Conservation (phyloP, 192 early-diverging fungal species). For the Entrophospora sp. region DNA sequence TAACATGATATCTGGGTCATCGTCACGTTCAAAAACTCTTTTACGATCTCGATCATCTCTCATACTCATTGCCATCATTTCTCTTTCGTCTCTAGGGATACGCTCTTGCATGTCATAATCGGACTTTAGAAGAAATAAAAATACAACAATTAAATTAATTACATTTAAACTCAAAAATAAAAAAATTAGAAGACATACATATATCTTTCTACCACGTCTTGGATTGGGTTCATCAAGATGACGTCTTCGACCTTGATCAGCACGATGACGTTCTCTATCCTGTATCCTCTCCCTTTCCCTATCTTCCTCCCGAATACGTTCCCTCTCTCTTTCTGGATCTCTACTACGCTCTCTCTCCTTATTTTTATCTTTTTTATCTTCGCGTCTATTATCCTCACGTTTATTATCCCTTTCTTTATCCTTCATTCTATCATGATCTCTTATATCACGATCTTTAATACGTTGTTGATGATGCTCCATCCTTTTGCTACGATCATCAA, state of each 20-base stretch:
- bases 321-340: background rate
- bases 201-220: no score
- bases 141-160: no score
- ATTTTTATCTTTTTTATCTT: background rate
- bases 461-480: background rate
- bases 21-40: no score
- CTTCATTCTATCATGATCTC: conserved; percentile 6
- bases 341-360: background rate
- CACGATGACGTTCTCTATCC: background rate
- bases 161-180: no score
- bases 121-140: no score
- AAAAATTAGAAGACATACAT: no score
- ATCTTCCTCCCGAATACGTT: background rate
- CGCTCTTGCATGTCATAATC: no score
- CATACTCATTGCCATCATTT: no score
- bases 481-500: conserved; percentile 1
- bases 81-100: no score
- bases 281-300: background rate
- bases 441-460: background rate
- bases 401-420: background rate
- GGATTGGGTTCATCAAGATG: background rate
- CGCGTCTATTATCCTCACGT: conserved; percentile 3
- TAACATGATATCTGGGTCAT: no score
- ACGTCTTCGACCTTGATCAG: background rate
- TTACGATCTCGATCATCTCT: no score